phyloP scores from a whole-genome alignment of 495 filamentous ascomycete species.

The Xylaria sp. region DNA sequence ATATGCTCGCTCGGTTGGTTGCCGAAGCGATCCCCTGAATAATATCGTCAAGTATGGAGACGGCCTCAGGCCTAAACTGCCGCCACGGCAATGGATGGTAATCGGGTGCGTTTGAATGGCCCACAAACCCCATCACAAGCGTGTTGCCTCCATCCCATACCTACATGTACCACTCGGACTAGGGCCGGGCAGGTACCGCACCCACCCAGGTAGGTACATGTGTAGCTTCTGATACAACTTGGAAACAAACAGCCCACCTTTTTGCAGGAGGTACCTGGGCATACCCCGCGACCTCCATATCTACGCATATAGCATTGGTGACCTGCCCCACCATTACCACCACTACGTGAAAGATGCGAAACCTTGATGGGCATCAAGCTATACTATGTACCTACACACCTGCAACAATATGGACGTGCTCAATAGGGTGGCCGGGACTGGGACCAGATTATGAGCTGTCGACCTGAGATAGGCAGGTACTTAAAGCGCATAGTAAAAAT shows the following conservation, averaged over 20 bases:
- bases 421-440: background rate
- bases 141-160: background rate
- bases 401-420: background rate
- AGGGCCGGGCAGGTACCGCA: slow-evolving; percentile 10
- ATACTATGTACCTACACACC: too few species aligned
- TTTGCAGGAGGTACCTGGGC: background rate
- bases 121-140: slow-evolving; percentile 12
- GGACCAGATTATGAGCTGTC: background rate
- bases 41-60: slow-evolving; percentile 14
- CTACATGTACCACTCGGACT: background rate
- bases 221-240: slow-evolving; percentile 10
- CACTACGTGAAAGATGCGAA: background rate
- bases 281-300: slow-evolving; percentile 10
- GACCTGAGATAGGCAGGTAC: background rate
- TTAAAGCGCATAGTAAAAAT: background rate
- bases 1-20: slow-evolving; percentile 5
- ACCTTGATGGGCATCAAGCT: background rate
- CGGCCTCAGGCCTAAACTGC: background rate
- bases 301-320: too few species aligned
- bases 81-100: slow-evolving; percentile 6
- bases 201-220: background rate
- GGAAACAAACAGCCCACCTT: slow-evolving; percentile 3
- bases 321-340: background rate
- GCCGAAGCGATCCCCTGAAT: slow-evolving; percentile 13
- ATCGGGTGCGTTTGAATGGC: slow-evolving; percentile 16